A percentile compares a stretch with the other conserved stretches of the same genome.
phyloP scores from a whole-genome alignment of 2,329 filamentous ascomycete genomes.

The Clonostachys sp. region DNA sequence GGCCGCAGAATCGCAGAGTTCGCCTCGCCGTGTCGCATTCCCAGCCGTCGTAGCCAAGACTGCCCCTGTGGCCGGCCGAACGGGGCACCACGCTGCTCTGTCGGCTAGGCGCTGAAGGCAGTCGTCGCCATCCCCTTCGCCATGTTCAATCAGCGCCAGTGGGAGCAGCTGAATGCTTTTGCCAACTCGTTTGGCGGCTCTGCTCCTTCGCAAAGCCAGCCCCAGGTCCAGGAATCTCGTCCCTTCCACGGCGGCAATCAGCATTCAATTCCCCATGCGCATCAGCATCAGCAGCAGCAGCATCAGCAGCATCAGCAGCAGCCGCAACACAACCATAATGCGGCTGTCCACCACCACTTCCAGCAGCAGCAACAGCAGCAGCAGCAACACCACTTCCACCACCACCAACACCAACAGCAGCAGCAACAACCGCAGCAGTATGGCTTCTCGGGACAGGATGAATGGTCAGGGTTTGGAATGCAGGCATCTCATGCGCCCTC shows the following conservation, averaged over 20 bases:
- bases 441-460: neutral
- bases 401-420: neutral
- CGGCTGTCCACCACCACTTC: neutral
- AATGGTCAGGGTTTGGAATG: slow-evolving; percentile 2
- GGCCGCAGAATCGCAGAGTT: neutral
- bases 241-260: neutral
- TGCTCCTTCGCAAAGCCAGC: neutral
- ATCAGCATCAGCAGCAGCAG: slow-evolving; percentile 1
- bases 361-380: neutral
- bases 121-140: neutral
- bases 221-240: slow-evolving; percentile 1
- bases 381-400: neutral
- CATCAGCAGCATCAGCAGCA: slow-evolving; percentile 1
- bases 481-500: neutral
- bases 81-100: neutral
- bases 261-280: neutral
- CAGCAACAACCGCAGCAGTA: slow-evolving; percentile 1
- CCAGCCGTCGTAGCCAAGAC: neutral
- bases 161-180: slow-evolving; percentile 5
- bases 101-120: slow-evolving; percentile 1
- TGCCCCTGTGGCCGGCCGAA: neutral
- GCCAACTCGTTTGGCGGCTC: neutral
- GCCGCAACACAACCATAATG: neutral
- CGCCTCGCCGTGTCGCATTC: neutral
- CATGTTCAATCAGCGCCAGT: slow-evolving; percentile 6